Evolutionary conservation across 2,329 filamentous ascomycete genomes (phyloP).

Genomic region (Claviceps sorghi): DNA sequence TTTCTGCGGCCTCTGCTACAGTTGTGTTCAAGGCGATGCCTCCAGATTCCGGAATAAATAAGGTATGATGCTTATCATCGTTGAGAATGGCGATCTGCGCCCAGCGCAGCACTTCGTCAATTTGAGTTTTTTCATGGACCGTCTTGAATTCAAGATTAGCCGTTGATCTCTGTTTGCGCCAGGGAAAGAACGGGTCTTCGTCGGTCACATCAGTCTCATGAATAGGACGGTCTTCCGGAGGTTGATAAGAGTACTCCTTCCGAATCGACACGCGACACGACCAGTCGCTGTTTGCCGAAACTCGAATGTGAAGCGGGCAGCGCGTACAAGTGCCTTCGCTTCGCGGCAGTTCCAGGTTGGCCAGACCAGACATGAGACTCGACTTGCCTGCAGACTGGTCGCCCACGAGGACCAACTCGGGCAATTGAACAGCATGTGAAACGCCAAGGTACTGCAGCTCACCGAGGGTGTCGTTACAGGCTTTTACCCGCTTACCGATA

Average conservation of each 20-base stretch:
- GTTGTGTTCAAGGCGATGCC: conserved; percentile 22
- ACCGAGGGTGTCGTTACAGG: conserved; percentile 50
- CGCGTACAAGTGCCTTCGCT: conserved; percentile 62
- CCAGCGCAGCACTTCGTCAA: conserved; percentile 55
- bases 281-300: conserved; percentile 47
- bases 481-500: conserved; percentile 49
- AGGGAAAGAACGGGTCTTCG: conserved; percentile 47
- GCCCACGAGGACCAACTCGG: conserved; percentile 69
- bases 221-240: conserved; percentile 23
- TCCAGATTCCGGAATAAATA: conserved; percentile 39
- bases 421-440: conserved; percentile 53
- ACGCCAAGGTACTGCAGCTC: conserved; percentile 60
- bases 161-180: conserved; percentile 35
- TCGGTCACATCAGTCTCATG: conserved; percentile 32
- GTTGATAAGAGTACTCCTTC: conserved; percentile 45
- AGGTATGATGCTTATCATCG: conserved; percentile 36
- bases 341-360: conserved; percentile 57
- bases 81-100: conserved; percentile 69
- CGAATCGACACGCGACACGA: conserved; percentile 53
- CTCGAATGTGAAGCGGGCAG: conserved; percentile 67
- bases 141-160: conserved; percentile 46
- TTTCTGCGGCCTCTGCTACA: conserved; percentile 22
- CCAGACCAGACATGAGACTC: conserved; percentile 48
- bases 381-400: conserved; percentile 80
- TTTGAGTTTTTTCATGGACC: conserved; percentile 43